A percentile compares a stretch with the other conserved stretches of the same genome.
phyloP scores from a whole-genome alignment of 805 yeast species.

The Ascoidea rubescens region DNA sequence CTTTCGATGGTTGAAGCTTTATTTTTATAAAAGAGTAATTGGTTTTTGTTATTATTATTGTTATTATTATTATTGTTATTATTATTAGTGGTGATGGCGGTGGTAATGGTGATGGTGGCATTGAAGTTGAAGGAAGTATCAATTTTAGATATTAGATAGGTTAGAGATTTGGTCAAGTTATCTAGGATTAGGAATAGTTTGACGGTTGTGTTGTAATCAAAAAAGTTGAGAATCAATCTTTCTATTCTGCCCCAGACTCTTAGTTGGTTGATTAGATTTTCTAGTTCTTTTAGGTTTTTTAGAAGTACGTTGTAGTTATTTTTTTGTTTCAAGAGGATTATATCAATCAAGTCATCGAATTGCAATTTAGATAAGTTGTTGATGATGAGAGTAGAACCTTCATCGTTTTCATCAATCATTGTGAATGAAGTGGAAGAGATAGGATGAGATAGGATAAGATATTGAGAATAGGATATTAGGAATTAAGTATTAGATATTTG shows the following conservation, averaged over 20 bases:
- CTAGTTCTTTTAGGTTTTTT: background rate
- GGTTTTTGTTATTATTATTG: too few species aligned
- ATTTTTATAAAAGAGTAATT: too few species aligned
- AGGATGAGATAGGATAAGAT: background rate
- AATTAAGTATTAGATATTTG: too few species aligned
- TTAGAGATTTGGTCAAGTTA: constrained; percentile 1
- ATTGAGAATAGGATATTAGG: background rate
- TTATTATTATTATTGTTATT: too few species aligned
- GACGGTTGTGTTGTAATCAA: background rate
- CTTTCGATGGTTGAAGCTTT: background rate
- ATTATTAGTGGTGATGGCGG: background rate
- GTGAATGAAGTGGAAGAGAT: too few species aligned
- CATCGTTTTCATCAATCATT: background rate
- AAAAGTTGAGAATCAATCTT: too few species aligned
- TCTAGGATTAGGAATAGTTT: constrained; percentile 1
- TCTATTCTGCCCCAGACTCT: background rate
- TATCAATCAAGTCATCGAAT: background rate
- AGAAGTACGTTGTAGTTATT: too few species aligned
- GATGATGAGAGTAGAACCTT: background rate
- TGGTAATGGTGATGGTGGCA: constrained; percentile 1
- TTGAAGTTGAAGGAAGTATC: constrained; percentile 1
- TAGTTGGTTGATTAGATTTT: background rate
- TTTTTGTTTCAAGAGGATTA: background rate
- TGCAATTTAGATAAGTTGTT: background rate
- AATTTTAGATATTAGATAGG: background rate